phyloP scores from a whole-genome alignment of 202 grass and related monocot species.

The Bolboschoenoplectus hybrid region DNA sequence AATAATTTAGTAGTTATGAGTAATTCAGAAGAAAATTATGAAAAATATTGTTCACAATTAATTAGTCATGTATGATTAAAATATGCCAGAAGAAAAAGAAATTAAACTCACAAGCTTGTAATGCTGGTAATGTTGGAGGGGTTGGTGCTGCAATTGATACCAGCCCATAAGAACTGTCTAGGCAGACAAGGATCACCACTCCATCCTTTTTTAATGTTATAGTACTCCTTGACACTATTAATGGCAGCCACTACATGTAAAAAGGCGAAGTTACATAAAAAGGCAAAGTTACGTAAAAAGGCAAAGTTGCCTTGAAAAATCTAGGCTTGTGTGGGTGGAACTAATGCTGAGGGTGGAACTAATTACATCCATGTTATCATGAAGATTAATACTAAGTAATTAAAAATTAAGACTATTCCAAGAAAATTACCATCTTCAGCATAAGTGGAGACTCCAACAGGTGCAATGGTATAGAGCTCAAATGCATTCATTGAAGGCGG shows the following conservation, averaged over 20 bases:
- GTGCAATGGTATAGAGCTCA: neutral
- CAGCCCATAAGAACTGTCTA: slow-evolving; percentile 26
- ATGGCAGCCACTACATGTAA: slow-evolving; percentile 33
- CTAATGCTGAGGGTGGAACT: neutral
- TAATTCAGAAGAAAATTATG: neutral
- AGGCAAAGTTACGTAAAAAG: too few species aligned
- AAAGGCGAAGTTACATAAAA: too few species aligned
- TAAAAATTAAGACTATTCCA: too few species aligned
- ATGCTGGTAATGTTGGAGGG: neutral
- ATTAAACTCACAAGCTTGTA: neutral
- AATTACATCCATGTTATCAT: neutral
- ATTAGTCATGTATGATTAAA: neutral
- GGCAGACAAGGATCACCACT: slow-evolving; percentile 42
- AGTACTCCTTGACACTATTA: slow-evolving; percentile 26
- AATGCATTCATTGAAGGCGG: slow-evolving; percentile 57
- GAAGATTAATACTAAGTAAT: neutral
- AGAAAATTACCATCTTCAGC: neutral
- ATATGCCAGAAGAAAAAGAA: too few species aligned
- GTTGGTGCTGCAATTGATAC: neutral
- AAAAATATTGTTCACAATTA: neutral
- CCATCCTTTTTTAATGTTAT: slow-evolving; percentile 41
- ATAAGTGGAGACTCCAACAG: neutral
- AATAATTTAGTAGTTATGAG: neutral
- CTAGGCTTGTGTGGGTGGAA: too few species aligned
- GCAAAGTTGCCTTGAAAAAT: too few species aligned